A percentile compares a stretch with the other conserved stretches of the same genome.
Conservation (phyloP, 202 grass and related monocot species). For the Saccharum hybrid region DNA sequence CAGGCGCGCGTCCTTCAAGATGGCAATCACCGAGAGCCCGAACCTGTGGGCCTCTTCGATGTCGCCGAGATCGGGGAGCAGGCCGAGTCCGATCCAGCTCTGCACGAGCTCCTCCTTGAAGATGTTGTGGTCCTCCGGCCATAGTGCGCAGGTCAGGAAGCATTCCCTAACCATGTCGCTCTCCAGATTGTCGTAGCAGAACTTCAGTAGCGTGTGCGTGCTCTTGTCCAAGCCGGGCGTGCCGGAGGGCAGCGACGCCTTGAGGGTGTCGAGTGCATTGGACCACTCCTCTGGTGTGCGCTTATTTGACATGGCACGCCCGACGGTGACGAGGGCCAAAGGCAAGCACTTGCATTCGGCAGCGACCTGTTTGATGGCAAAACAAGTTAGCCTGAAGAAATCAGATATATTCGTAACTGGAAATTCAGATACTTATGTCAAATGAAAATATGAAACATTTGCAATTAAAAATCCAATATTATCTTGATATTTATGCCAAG, state of each 20-base stretch:
- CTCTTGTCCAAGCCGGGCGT: slow-evolving; percentile 32
- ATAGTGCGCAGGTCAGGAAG: slow-evolving; percentile 57
- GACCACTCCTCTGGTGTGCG: slow-evolving; percentile 50
- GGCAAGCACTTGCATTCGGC: slow-evolving; percentile 60
- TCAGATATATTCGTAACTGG: not conserved
- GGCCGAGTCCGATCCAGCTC: slow-evolving; percentile 60
- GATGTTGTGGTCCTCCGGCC: slow-evolving; percentile 63
- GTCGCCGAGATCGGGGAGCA: slow-evolving; percentile 46
- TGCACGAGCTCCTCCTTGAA: slow-evolving; percentile 57
- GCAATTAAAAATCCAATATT: not conserved
- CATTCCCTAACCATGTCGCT: slow-evolving; percentile 49
- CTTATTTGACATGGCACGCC: slow-evolving; percentile 57
- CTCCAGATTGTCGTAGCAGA: slow-evolving; percentile 60
- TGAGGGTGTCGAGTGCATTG: slow-evolving; percentile 35
- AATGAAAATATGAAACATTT: not conserved
- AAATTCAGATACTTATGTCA: not conserved
- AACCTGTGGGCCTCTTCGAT: slow-evolving; percentile 44
- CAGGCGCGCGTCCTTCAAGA: slow-evolving; percentile 37
- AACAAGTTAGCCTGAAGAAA: not conserved
- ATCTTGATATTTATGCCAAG: not conserved
- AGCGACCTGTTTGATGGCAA: slow-evolving; percentile 39
- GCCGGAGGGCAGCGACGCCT: slow-evolving; percentile 6
- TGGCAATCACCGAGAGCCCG: slow-evolving; percentile 40
- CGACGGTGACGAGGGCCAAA: slow-evolving; percentile 52
- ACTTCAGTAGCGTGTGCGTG: slow-evolving; percentile 46